These are phyloP conservation scores for Triticum dicoccoides DNA, from an alignment of 176 grass and related monocot species.

Conservation along the genomic window DNA sequence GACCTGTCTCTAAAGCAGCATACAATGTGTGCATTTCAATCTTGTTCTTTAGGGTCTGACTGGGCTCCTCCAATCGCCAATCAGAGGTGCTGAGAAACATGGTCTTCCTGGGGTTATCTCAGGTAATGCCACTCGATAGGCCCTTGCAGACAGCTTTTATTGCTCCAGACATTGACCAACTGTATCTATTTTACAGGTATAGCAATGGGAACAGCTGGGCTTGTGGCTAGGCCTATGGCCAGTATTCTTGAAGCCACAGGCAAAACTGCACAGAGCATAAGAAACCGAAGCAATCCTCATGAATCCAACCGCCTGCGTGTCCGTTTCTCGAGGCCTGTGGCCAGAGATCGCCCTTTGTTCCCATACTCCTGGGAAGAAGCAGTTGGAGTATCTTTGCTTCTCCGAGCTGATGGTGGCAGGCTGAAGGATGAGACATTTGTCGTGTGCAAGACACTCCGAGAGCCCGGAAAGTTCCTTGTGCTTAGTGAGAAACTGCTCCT, in stretches of 20 bases:
- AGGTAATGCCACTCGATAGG: constrained; percentile 40
- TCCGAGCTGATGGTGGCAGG: constrained; percentile 65
- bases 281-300: constrained; percentile 81
- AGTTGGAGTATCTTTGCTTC: constrained; percentile 65
- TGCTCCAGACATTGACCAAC: constrained; percentile 10
- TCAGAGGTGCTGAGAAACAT: constrained; percentile 94
- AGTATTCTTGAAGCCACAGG: constrained; percentile 96
- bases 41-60: constrained; percentile 75
- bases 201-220: constrained; percentile 92
- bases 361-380: constrained; percentile 95
- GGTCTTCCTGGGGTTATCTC: constrained; percentile 90
- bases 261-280: constrained; percentile 96
- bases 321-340: constrained; percentile 65
- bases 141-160: constrained; percentile 21
- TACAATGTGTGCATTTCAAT: constrained; percentile 17
- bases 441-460: constrained; percentile 71
- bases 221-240: constrained; percentile 84
- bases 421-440: constrained; percentile 83
- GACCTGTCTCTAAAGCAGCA: constrained; percentile 3
- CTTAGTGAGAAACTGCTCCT: constrained; percentile 69
- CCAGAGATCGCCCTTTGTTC: constrained; percentile 49
- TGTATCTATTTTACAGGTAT: constrained; percentile 62
- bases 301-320: constrained; percentile 62
- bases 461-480: constrained; percentile 61
- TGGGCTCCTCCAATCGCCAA: constrained; percentile 91